phyloP scores from a whole-genome alignment of 352 stramenopile genomes.

The Phytophthora idaei region DNA sequence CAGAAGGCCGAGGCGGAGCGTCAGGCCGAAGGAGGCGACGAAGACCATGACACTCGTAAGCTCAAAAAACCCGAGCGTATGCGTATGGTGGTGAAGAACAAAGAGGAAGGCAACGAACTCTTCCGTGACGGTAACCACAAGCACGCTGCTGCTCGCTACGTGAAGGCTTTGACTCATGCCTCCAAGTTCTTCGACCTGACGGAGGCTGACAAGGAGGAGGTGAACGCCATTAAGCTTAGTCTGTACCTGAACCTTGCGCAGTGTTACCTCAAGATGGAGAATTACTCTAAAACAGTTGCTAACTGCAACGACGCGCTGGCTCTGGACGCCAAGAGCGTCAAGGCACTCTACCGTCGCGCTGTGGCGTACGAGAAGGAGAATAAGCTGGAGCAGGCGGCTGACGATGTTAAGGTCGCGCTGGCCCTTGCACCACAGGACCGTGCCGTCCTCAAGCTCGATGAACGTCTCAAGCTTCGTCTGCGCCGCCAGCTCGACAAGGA shows the following conservation, averaged over 20 bases:
- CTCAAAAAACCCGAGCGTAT: conserved; percentile 94
- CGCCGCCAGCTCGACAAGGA: conserved; percentile 87
- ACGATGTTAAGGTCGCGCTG: conserved; percentile 67
- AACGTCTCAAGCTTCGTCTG: conserved; percentile 67
- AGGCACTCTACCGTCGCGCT: conserved; percentile 89
- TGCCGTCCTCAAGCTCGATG: conserved; percentile 73
- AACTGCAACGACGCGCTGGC: conserved; percentile 87
- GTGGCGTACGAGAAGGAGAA: conserved; percentile 90
- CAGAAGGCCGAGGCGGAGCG: conserved; percentile 75
- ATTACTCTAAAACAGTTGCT: conserved; percentile 81
- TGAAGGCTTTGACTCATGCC: conserved; percentile 90
- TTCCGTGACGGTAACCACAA: conserved; percentile 93
- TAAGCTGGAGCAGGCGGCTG: conserved; percentile 71
- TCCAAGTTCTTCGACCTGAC: conserved; percentile 94
- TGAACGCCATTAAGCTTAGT: conserved; percentile 90
- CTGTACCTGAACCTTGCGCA: conserved; percentile 93
- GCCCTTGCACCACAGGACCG: conserved; percentile 75
- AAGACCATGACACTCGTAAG: conserved; percentile 93
- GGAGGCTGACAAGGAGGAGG: conserved; percentile 81
- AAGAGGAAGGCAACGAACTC: conserved; percentile 95
- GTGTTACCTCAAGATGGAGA: conserved; percentile 95
- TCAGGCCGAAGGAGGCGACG: conserved; percentile 69
- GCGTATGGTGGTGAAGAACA: conserved; percentile 94
- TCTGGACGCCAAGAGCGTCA: conserved; percentile 76
- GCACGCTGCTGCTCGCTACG: conserved; percentile 88